A percentile compares a stretch with the other conserved stretches of the same genome.
phyloP scores from a whole-genome alignment of 2,329 filamentous ascomycete species.

The Sclerotinia borealis region DNA sequence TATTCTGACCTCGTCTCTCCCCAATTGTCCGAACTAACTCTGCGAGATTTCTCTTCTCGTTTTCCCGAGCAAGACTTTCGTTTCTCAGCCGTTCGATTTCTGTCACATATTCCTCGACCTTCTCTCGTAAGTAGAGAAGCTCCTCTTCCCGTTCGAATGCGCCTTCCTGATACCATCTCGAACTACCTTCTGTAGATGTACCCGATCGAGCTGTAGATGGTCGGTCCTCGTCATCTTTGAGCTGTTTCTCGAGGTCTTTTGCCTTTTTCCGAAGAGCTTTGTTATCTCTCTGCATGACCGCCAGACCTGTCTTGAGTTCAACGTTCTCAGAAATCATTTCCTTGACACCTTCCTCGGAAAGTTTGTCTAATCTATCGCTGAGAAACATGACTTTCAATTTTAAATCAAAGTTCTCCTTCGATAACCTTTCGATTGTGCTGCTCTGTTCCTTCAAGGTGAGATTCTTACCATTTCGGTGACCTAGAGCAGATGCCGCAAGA shows the following conservation, averaged over 20 bases:
- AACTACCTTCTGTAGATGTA: constrained; percentile 50
- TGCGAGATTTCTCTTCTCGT: constrained; percentile 78
- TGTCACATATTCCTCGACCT: constrained; percentile 75
- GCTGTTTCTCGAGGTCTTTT: constrained; percentile 78
- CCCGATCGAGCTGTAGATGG: constrained; percentile 54
- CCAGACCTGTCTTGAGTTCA: constrained; percentile 83
- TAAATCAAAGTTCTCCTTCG: constrained; percentile 96
- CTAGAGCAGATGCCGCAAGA: constrained; percentile 44
- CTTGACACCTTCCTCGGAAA: constrained; percentile 93
- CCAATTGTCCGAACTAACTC: constrained; percentile 68
- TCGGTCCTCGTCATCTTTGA: constrained; percentile 58
- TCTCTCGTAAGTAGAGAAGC: constrained; percentile 74
- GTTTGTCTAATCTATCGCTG: constrained; percentile 84
- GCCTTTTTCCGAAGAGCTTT: constrained; percentile 74
- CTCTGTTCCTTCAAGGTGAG: constrained; percentile 96
- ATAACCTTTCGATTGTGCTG: constrained; percentile 90
- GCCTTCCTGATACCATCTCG: constrained; percentile 49
- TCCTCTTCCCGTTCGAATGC: constrained; percentile 75
- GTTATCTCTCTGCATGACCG: constrained; percentile 85
- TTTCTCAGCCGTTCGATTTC: constrained; percentile 77
- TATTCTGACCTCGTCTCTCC: constrained; percentile 42
- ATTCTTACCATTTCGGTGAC: constrained; percentile 53
- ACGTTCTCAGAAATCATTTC: constrained; percentile 98
- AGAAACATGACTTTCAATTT: constrained; percentile 98
- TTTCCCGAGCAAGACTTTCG: constrained; percentile 72